A percentile compares a stretch with the other conserved stretches of the same genome.
These are phyloP conservation scores for Penicillium crystallinum DNA, from an alignment of 495 filamentous ascomycete genomes.

Conservation along the genomic window DNA sequence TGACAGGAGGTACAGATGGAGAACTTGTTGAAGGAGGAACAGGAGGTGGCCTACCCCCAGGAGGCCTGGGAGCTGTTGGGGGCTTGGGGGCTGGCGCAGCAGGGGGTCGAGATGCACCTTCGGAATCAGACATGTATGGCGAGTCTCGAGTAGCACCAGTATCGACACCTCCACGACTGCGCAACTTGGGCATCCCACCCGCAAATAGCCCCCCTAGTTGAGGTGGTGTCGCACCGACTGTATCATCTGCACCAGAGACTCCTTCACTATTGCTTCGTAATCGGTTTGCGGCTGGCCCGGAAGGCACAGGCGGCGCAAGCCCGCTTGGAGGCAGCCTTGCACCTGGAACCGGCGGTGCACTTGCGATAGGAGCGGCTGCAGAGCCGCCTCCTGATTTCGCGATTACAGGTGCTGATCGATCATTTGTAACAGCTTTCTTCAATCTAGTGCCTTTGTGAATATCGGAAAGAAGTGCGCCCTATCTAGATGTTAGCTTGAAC, in stretches of 20 bases:
- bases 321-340: slow-evolving; percentile 55
- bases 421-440: slow-evolving; percentile 90
- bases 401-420: slow-evolving; percentile 80
- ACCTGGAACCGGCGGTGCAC: slow-evolving; percentile 79
- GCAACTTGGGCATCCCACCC: slow-evolving; percentile 91
- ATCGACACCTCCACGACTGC: slow-evolving; percentile 82
- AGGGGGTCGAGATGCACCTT: slow-evolving; percentile 44
- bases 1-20: slow-evolving; percentile 45
- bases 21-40: slow-evolving; percentile 52
- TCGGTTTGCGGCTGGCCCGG: slow-evolving; percentile 49
- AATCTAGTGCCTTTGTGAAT: slow-evolving; percentile 76
- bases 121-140: slow-evolving; percentile 75
- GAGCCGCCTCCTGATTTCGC: slow-evolving; percentile 49
- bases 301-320: slow-evolving; percentile 73
- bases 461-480: slow-evolving; percentile 87
- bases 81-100: slow-evolving; percentile 51
- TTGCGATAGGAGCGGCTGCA: slow-evolving; percentile 55
- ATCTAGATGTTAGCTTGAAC: slow-evolving; percentile 26
- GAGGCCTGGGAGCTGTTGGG: slow-evolving; percentile 61
- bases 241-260: slow-evolving; percentile 39
- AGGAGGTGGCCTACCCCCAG: slow-evolving; percentile 45
- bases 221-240: slow-evolving; percentile 48
- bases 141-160: slow-evolving; percentile 78
- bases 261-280: slow-evolving; percentile 80
- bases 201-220: slow-evolving; percentile 88